Conservation (phyloP, 2,329 filamentous ascomycete species). For the Alternaria ventricosa region DNA sequence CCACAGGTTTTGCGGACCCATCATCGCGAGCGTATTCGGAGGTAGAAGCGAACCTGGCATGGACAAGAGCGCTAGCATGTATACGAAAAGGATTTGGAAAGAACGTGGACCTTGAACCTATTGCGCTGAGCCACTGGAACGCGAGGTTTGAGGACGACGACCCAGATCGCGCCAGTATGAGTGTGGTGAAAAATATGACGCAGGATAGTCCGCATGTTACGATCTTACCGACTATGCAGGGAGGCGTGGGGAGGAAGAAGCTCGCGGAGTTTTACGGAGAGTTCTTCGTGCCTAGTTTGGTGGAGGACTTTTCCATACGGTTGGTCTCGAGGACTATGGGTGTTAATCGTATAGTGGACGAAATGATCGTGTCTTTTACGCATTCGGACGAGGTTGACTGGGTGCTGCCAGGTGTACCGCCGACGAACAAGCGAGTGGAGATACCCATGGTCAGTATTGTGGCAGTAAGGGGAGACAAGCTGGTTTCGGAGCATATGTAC, state of each 20-base stretch:
- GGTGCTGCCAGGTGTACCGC: slow-evolving; percentile 63
- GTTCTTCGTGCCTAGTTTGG: slow-evolving; percentile 62
- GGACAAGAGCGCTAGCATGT: slow-evolving; percentile 50
- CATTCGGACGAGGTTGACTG: slow-evolving; percentile 64
- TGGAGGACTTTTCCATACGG: slow-evolving; percentile 60
- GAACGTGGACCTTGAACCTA: slow-evolving; percentile 43
- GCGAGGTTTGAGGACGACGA: slow-evolving; percentile 43
- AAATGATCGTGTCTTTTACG: slow-evolving; percentile 62
- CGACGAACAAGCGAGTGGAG: slow-evolving; percentile 63
- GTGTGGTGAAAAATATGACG: slow-evolving; percentile 39
- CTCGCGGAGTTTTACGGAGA: slow-evolving; percentile 62
- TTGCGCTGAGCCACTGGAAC: slow-evolving; percentile 43
- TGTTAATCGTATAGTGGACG: slow-evolving; percentile 64
- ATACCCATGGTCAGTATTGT: slow-evolving; percentile 64
- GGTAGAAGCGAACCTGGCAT: slow-evolving; percentile 51
- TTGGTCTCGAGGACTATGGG: slow-evolving; percentile 64
- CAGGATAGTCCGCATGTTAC: slow-evolving; percentile 45
- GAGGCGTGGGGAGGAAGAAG: slow-evolving; percentile 52
- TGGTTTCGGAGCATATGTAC: slow-evolving; percentile 64
- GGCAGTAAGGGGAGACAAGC: slow-evolving; percentile 58
- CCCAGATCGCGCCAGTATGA: slow-evolving; percentile 40
- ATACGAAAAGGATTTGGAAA: slow-evolving; percentile 48
- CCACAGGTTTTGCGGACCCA: slow-evolving; percentile 53
- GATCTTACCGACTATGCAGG: slow-evolving; percentile 53
- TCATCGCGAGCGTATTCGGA: slow-evolving; percentile 48